Percentiles rank a stretch among this genome's conserved stretches.
These are phyloP conservation scores for Rhizophagus prolifer DNA, from an alignment of 192 early-diverging fungal species.

Conservation along the genomic window DNA sequence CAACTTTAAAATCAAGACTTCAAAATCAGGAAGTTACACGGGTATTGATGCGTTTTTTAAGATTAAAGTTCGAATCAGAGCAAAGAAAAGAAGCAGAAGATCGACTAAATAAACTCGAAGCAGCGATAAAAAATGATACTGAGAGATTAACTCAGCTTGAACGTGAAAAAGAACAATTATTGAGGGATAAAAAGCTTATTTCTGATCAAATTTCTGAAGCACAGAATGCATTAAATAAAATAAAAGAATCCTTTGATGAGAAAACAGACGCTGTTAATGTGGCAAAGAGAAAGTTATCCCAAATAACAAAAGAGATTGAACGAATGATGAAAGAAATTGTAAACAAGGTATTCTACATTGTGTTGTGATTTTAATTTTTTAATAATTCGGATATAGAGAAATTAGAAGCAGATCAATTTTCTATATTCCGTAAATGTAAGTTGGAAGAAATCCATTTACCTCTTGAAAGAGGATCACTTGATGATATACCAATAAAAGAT, in stretches of 20 bases:
- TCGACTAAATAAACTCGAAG: slow-evolving; percentile 58
- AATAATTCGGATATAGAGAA: slow-evolving; percentile 69
- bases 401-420: slow-evolving; percentile 67
- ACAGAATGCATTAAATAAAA: slow-evolving; percentile 49
- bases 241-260: slow-evolving; percentile 52
- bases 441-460: slow-evolving; percentile 92
- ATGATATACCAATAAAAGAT: slow-evolving; percentile 73
- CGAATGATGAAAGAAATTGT: slow-evolving; percentile 60
- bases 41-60: neutral
- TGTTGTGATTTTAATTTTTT: neutral
- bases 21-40: slow-evolving; percentile 54
- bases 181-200: slow-evolving; percentile 44
- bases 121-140: slow-evolving; percentile 44
- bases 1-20: slow-evolving; percentile 74
- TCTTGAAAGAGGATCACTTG: slow-evolving; percentile 69
- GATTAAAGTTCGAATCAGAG: slow-evolving; percentile 71
- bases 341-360: slow-evolving; percentile 36
- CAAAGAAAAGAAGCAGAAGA: slow-evolving; percentile 64
- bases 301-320: slow-evolving; percentile 69
- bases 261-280: slow-evolving; percentile 56
- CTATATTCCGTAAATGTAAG: slow-evolving; percentile 86
- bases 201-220: slow-evolving; percentile 51
- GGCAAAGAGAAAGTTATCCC: slow-evolving; percentile 54
- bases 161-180: slow-evolving; percentile 36
- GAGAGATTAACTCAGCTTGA: slow-evolving; percentile 41